Evolutionary conservation across 352 stramenopile species (phyloP), one percentile per base, ranked within the genome.

Genomic region (Globisporangium barbulae): DNA sequence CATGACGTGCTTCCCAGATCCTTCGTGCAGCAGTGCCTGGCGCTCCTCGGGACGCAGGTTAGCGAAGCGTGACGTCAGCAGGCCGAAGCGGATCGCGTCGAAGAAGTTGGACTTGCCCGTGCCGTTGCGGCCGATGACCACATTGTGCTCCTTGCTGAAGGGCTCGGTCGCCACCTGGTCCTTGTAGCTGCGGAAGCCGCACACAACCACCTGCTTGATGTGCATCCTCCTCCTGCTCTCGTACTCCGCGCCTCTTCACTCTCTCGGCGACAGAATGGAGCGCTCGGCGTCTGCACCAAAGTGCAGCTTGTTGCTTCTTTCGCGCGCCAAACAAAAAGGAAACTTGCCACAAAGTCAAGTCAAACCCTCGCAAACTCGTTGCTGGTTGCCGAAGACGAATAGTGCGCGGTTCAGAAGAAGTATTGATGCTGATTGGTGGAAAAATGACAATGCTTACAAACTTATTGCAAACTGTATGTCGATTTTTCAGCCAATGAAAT

Each of bases 91-190:
- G 69, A 99, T 98, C 48, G 98, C 98, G 73, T 99, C 96, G 74
- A 99, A 99, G 62, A 99, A 97, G 79, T 99, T 99, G 61, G 85
- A 97, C 71, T 99, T 99, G 59, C 96, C 96, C 39, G 80, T 95
- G 61, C 96, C 96, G 71, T 99, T 99, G 61, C 97, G 78, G 13
- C 98, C 98, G 39, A 99, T 97, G 39, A 99, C 97, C 30, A 97
- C 94, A 73, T 99, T 99, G 61, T 96, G 89, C 69, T 98, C 81
- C 56, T 92, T 75, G 69, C 95, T 98, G 77, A 98, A 99, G 42
- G 80, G 80, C 55, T 96, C 90, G 30, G 96, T 92, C 6, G 89
- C 77, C 39, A 90, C 77, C 65, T 98, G 89, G 63, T 96, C 89
- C 69, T 96, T 93, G 80, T 98, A 98, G 76, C 88, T 97, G 61